Conservation (phyloP, 2,329 filamentous ascomycete genomes). For the Metarhizium sp. region DNA sequence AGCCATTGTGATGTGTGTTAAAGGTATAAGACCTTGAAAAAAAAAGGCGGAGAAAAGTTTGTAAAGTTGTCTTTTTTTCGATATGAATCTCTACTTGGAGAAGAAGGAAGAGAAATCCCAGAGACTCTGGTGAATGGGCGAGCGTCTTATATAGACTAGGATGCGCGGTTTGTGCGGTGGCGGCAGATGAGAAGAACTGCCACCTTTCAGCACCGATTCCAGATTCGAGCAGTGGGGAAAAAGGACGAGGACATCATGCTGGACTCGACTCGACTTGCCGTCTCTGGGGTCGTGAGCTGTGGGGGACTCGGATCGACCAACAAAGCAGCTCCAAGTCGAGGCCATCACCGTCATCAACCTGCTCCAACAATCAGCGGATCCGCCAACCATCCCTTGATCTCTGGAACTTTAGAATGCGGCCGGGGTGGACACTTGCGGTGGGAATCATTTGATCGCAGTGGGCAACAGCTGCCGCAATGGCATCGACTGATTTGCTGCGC, state of each 20-base stretch:
- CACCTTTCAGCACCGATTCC: too few species aligned
- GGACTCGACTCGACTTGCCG: too few species aligned
- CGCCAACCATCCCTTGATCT: too few species aligned
- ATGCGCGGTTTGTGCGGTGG: constrained; percentile 7
- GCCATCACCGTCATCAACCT: too few species aligned
- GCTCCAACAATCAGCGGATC: too few species aligned
- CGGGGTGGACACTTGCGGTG: not conserved
- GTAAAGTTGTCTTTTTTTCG: not conserved
- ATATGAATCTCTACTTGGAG: constrained; percentile 10
- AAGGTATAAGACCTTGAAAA: constrained; percentile 7
- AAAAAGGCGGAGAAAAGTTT: not conserved
- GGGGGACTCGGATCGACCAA: too few species aligned
- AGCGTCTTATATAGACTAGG: constrained; percentile 17
- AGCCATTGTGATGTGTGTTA: constrained; percentile 21
- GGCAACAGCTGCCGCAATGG: too few species aligned
- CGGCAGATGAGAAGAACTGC: not conserved
- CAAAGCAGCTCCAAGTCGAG: too few species aligned
- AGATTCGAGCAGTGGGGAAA: too few species aligned
- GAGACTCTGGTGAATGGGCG: constrained; percentile 6
- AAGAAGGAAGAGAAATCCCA: not conserved
- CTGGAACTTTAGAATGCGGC: not conserved
- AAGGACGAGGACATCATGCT: too few species aligned
- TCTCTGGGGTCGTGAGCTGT: not conserved
- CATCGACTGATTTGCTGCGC: too few species aligned
- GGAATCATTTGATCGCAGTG: not conserved